Base-by-base conservation (phyloP, 2,329 filamentous ascomycete species). In the Zalaria sp. region DNA sequence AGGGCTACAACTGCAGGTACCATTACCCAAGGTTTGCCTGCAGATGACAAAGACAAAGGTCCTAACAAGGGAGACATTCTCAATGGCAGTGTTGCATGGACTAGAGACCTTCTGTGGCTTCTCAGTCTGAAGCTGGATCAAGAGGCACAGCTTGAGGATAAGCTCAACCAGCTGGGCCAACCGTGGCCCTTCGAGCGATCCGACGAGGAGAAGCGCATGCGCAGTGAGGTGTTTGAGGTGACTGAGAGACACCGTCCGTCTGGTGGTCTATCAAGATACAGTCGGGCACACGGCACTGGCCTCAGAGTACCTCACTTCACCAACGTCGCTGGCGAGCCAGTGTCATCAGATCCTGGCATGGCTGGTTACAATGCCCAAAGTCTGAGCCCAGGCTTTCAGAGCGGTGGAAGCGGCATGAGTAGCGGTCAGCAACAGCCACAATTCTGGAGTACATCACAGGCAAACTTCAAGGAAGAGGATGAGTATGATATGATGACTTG, bases 21-120 rank as follows among this genome's bases (percentile, higher is more conserved):
- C 57, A 95, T 95, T 54, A 94, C 87, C 4, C 89, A 89, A 49
- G 87, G 88, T 9, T 73, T 96, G 27, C 89, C 91, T 0, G 75
- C 93, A 31, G 91, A 98, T 54, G 91, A 96, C 51, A 96, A 96
- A 60, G 91, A 98, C 65, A 96, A 96, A 59, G 91, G 91, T 0
- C 91, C 91, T 4, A 96, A 96, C 70, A 98, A 98, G 66, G 91
- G 91, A 38, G 91, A 98, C 54, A 96, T 98, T 45, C 79, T 98
- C 53, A 96, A 96, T 56, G 89, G 91, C 27, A 84, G 89, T 29
- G 91, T 96, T 41, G 87, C 86, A 63, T 98, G 91, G 91, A 95
- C 86, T 46, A 79, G 89, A 48, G 91, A 98, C 64, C 71, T 98
- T 40, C 94, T 96, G 86, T 96, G 91, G 91, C 81, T 93, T 67